Percentiles rank a stretch among this genome's conserved stretches.
Conservation (phyloP, 139 green algal genomes). For the Axilococcus clingmanii region DNA sequence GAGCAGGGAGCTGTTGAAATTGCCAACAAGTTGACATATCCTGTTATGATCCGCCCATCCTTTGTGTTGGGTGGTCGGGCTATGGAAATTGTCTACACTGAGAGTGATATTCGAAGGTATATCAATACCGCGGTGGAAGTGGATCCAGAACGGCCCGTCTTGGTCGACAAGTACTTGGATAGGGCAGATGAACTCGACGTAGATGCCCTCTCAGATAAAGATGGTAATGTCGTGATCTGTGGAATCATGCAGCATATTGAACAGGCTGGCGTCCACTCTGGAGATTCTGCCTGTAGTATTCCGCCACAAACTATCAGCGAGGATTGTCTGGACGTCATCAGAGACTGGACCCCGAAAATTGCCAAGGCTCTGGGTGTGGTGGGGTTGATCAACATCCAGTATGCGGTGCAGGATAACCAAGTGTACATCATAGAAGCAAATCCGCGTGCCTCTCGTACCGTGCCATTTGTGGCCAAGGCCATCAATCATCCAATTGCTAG, state of each 20-base stretch:
- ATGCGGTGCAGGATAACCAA: constrained; percentile 72
- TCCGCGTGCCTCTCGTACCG: constrained; percentile 89
- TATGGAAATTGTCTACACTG: constrained; percentile 97
- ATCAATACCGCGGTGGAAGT: constrained; percentile 42
- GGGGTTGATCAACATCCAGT: constrained; percentile 99
- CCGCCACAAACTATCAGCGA: constrained; percentile 82
- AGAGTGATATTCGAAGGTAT: constrained; percentile 69
- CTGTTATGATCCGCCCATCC: constrained; percentile 93
- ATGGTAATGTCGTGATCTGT: constrained; percentile 94
- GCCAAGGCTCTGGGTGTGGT: constrained; percentile 84
- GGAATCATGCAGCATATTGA: constrained; percentile 99
- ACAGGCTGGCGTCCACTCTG: constrained; percentile 92
- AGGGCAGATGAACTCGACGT: constrained; percentile 95
- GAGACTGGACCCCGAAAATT: constrained; percentile 82
- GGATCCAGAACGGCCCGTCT: constrained; percentile 83
- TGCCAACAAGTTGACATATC: constrained; percentile 83
- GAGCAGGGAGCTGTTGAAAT: constrained; percentile 68
- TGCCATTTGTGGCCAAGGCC: constrained; percentile 98
- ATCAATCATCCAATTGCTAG: constrained; percentile 93
- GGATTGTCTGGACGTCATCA: constrained; percentile 51
- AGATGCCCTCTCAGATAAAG: constrained; percentile 76
- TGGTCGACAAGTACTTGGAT: constrained; percentile 95
- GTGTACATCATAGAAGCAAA: constrained; percentile 99
- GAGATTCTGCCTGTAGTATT: constrained; percentile 92
- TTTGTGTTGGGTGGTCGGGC: constrained; percentile 96